Evolutionary conservation across 1,139 yeast species (phyloP).

Genomic region (Kluyveromyces sp.): DNA sequence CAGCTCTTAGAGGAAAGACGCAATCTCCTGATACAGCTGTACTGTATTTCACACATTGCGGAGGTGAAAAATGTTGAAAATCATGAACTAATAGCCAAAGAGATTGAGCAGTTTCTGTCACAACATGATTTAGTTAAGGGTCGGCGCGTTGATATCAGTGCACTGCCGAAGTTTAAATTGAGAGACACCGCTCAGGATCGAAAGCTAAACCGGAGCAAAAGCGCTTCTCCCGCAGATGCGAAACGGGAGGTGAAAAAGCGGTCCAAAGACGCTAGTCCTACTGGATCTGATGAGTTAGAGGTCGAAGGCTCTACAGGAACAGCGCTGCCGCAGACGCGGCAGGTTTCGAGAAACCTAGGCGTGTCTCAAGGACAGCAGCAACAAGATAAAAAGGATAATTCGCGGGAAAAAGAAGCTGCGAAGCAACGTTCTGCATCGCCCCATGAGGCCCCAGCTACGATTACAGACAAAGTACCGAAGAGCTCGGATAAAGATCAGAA

Average conservation of each 20-base stretch:
- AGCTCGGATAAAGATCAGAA: background rate
- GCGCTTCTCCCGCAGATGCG: constrained; percentile 12
- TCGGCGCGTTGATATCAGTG: constrained; percentile 15
- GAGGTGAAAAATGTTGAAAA: constrained; percentile 24
- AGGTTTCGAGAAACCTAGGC: background rate
- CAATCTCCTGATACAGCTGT: constrained; percentile 48
- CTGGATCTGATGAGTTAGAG: constrained; percentile 1
- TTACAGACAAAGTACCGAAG: background rate
- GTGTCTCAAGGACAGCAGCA: background rate
- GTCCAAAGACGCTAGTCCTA: constrained; percentile 5
- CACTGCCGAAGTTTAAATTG: constrained; percentile 18
- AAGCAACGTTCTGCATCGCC: background rate
- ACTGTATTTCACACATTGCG: constrained; percentile 42
- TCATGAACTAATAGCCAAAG: constrained; percentile 16
- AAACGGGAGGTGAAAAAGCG: constrained; percentile 6
- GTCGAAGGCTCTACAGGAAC: background rate
- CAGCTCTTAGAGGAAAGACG: constrained; percentile 40
- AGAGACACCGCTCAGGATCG: constrained; percentile 11
- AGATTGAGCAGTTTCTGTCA: constrained; percentile 19
- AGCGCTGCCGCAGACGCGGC: background rate
- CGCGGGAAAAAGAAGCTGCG: background rate
- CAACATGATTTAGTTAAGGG: constrained; percentile 23
- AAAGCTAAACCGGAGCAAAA: constrained; percentile 10
- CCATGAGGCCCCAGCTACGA: background rate
- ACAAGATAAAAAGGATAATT: background rate